Evolutionary conservation across 1,284 basidiomycete species (phyloP), one percentile per base, ranked within the genome.

Genomic region (Cutaneotrichosporon cutaneum): DNA sequence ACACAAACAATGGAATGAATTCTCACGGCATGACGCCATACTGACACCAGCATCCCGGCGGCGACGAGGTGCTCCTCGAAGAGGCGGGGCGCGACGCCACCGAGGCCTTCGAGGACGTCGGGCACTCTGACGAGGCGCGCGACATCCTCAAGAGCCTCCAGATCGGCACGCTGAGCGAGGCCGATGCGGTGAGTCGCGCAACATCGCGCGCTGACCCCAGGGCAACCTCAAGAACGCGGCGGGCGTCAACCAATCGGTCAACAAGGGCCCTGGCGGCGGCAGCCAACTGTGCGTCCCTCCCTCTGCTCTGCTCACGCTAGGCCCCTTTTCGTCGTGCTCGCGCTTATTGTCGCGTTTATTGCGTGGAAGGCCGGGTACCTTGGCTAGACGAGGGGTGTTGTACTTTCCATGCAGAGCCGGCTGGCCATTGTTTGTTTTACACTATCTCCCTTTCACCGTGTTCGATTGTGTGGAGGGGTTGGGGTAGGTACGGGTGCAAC

Each of bases 81-180:
- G 95, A 99, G 82, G 89, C 67, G 72, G 77, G 89, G 72, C 88
- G 89, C 77, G 94, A 99, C 79, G 94, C 93, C 27, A 96, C 95
- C 47, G 96, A 99, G 78, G 93, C 95, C 11, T 99, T 99, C 75
- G 96, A 99, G 82, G 96, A 99, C 79, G 94, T 99, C 53, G 95
- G 96, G 48, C 95, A 99, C 85, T 98, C 94, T n/a, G 96, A 99
- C 75, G 96, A 99, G 81, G 96, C 95, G n/a, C 88, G 95, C 63
- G 88, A 84, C 18, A 85, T 96, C 66, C 85, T 99, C 61, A 85
- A 86, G 64, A 85, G 80, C 71, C 84, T 94, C 86, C 80, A 85
- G 58, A 82, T 94, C 56, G 92, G 92, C 55, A 85, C 13, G 26
- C 26, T 51, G 26, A n/a, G 13, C 48, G 5, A 32, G 48, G 27